Percentiles rank a stretch among this genome's conserved stretches.
These are phyloP conservation scores for Cotoneaster glaucophyllus DNA, from an alignment of 306 rosid species.

Conservation along the genomic window DNA sequence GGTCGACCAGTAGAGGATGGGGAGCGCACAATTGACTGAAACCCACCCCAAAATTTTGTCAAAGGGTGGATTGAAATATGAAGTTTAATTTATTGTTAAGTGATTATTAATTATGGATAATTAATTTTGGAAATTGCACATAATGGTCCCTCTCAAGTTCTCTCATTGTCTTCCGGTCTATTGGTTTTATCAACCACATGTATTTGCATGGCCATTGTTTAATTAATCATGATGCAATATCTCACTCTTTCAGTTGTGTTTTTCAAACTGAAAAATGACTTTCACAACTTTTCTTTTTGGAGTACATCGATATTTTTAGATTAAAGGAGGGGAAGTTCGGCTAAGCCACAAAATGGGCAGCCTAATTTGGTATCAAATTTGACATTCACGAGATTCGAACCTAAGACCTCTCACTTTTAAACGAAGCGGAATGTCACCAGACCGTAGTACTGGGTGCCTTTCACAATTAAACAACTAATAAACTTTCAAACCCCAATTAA, in stretches of 20 bases:
- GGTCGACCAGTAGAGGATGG: constrained; percentile 7
- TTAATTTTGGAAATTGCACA: constrained; percentile 6
- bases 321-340: no score
- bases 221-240: neutral
- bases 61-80: constrained; percentile 32
- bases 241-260: neutral
- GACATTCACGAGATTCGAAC: no score
- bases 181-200: neutral
- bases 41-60: constrained; percentile 29
- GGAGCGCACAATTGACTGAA: neutral
- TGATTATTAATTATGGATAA: constrained; percentile 2
- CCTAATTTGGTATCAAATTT: no score
- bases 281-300: no score
- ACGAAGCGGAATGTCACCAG: no score
- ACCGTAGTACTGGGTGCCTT: no score
- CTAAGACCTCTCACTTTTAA: no score
- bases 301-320: no score
- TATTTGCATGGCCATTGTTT: neutral
- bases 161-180: constrained; percentile 2
- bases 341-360: no score
- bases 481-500: no score
- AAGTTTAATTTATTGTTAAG: constrained; percentile 11
- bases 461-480: no score
- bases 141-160: neutral
- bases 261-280: neutral